Percentiles rank a stretch among this genome's conserved stretches.
These are phyloP conservation scores for Inga laurina DNA, from an alignment of 306 rosid species.

Conservation along the genomic window DNA sequence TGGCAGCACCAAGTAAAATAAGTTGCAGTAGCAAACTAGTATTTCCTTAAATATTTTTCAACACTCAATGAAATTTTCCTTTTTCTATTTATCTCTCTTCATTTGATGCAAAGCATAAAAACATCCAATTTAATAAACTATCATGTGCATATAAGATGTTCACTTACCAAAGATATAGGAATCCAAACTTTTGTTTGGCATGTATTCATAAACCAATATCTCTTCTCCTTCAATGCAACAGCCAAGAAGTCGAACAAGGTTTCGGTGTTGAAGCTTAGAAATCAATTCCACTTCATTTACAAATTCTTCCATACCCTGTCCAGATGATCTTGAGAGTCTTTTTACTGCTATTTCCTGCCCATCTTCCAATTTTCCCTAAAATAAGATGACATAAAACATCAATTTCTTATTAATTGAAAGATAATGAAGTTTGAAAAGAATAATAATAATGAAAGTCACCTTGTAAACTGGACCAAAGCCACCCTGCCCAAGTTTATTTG, in stretches of 20 bases:
- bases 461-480: background rate
- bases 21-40: background rate
- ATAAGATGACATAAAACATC: background rate
- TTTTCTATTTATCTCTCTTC: no score
- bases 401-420: background rate
- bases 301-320: slow-evolving; percentile 32
- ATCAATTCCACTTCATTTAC: slow-evolving; percentile 32
- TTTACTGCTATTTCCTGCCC: slow-evolving; percentile 27
- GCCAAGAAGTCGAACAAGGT: slow-evolving; percentile 31
- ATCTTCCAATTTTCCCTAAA: slow-evolving; percentile 22
- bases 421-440: background rate
- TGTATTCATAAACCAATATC: slow-evolving; percentile 30
- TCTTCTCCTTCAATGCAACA: slow-evolving; percentile 29
- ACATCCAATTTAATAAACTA: background rate
- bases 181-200: slow-evolving; percentile 32
- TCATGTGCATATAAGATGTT: background rate
- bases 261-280: slow-evolving; percentile 35
- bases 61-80: background rate
- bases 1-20: background rate
- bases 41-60: background rate
- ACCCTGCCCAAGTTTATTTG: background rate
- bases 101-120: background rate
- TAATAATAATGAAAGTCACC: background rate
- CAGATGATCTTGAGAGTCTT: slow-evolving; percentile 30
- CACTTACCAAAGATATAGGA: slow-evolving; percentile 29